These are phyloP conservation scores for Orbilia quercus DNA, from an alignment of 2,329 filamentous ascomycete species.

Conservation along the genomic window DNA sequence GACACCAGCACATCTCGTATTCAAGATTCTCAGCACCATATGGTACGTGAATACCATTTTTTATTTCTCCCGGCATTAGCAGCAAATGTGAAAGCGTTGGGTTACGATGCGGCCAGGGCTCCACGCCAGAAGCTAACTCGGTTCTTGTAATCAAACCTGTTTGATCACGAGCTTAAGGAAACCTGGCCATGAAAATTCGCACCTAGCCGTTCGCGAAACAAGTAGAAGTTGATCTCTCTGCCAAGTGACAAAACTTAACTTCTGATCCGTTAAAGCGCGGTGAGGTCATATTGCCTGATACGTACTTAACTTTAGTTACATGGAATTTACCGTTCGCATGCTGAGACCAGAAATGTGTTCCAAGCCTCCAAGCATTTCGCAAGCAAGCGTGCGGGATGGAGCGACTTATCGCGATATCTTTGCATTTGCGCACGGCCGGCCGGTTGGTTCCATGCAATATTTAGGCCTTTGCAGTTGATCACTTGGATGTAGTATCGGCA, in stretches of 20 bases:
- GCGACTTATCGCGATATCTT: constrained; percentile 30
- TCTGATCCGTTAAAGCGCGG: constrained; percentile 24
- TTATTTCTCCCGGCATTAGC: too few relatives aligned
- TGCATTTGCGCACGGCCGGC: constrained; percentile 36
- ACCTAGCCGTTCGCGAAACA: neutral
- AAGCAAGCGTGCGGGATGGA: constrained; percentile 9
- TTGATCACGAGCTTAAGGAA: too few relatives aligned
- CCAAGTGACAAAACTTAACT: constrained; percentile 2
- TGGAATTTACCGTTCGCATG: constrained; percentile 46
- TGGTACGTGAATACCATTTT: too few relatives aligned
- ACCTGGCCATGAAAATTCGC: too few relatives aligned
- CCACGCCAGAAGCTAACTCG: neutral
- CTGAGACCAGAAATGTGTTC: constrained; percentile 8
- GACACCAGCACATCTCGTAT: too few relatives aligned
- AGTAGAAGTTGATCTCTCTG: neutral
- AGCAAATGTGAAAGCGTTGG: too few relatives aligned
- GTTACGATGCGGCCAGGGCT: neutral
- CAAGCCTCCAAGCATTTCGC: constrained; percentile 22
- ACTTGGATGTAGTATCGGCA: constrained; percentile 30
- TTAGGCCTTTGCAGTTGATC: constrained; percentile 27
- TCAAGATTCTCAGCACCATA: too few relatives aligned
- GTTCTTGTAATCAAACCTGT: too few relatives aligned
- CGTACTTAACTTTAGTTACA: constrained; percentile 18
- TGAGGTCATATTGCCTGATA: constrained; percentile 21
- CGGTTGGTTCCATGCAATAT: constrained; percentile 11